Evolutionary conservation across 495 filamentous ascomycete genomes (phyloP).

Genomic region (Xylaria grammica): DNA sequence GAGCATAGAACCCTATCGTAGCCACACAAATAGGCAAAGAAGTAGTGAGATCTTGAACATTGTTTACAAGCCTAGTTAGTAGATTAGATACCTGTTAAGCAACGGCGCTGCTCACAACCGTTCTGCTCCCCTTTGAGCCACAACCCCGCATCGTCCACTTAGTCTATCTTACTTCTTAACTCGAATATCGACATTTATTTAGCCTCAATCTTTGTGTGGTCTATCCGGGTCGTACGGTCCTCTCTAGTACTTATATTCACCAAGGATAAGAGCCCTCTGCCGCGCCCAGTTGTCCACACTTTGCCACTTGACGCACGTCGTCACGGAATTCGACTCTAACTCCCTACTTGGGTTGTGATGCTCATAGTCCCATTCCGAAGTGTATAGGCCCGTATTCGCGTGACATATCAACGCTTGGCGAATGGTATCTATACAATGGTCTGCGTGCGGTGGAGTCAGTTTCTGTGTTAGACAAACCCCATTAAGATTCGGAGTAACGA

Average conservation of each 20-base stretch:
- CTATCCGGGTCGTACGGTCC: too few relatives aligned
- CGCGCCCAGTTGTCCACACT: slow-evolving; percentile 33
- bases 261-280: slow-evolving; percentile 26
- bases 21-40: too few relatives aligned
- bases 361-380: slow-evolving; percentile 26
- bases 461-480: not conserved
- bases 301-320: slow-evolving; percentile 36
- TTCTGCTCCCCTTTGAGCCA: too few relatives aligned
- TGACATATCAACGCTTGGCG: slow-evolving; percentile 45
- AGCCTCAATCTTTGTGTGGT: too few relatives aligned
- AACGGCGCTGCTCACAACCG: too few relatives aligned
- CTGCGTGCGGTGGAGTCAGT: slow-evolving; percentile 28
- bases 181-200: too few relatives aligned
- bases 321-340: slow-evolving; percentile 22
- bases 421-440: slow-evolving; percentile 44
- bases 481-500: not conserved
- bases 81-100: too few relatives aligned
- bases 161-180: too few relatives aligned
- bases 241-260: slow-evolving; percentile 25
- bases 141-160: too few relatives aligned
- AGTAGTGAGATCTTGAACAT: too few relatives aligned
- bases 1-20: too few relatives aligned
- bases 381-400: slow-evolving; percentile 36
- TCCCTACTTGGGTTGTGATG: slow-evolving; percentile 16
- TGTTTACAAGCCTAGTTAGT: too few relatives aligned